Conservation (phyloP, 805 yeast genomes). For the Ogataea angusta region DNA sequence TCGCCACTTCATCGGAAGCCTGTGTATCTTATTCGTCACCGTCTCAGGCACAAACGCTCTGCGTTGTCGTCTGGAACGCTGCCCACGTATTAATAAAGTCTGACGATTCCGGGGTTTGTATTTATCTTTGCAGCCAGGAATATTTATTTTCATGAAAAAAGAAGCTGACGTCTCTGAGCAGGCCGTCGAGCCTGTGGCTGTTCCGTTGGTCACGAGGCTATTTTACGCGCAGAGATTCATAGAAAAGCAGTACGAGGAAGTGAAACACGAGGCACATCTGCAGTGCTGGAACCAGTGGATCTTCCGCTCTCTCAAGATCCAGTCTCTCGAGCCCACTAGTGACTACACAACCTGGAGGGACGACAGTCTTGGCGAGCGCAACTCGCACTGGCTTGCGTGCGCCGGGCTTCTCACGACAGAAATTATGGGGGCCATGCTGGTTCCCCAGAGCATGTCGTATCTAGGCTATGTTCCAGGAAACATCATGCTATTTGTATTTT, state of each 20-base stretch:
- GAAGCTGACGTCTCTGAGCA: not conserved
- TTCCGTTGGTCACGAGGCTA: slow-evolving; percentile 11
- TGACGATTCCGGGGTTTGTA: not conserved
- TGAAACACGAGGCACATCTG: slow-evolving; percentile 1
- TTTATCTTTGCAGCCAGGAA: not conserved
- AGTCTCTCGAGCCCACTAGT: slow-evolving; percentile 3
- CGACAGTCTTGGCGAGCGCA: slow-evolving; percentile 16
- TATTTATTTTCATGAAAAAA: not conserved
- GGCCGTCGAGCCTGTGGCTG: not conserved
- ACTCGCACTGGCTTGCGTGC: slow-evolving; percentile 19
- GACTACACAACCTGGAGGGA: slow-evolving; percentile 20
- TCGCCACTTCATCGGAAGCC: too few relatives aligned
- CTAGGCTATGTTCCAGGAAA: slow-evolving; percentile 19
- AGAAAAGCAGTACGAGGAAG: slow-evolving; percentile 15
- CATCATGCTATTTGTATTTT: slow-evolving; percentile 14
- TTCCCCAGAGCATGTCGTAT: slow-evolving; percentile 15
- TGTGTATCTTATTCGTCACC: too few relatives aligned
- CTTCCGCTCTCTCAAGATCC: slow-evolving; percentile 8
- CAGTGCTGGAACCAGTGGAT: slow-evolving; percentile 9
- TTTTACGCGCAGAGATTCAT: slow-evolving; percentile 22
- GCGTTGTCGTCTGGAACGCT: too few relatives aligned
- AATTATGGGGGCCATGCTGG: slow-evolving; percentile 23
- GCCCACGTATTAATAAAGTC: not conserved
- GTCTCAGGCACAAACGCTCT: too few relatives aligned
- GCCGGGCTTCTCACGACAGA: slow-evolving; percentile 24